Conservation (phyloP, 2,329 filamentous ascomycete species). For the Sclerotinia spermophila region DNA sequence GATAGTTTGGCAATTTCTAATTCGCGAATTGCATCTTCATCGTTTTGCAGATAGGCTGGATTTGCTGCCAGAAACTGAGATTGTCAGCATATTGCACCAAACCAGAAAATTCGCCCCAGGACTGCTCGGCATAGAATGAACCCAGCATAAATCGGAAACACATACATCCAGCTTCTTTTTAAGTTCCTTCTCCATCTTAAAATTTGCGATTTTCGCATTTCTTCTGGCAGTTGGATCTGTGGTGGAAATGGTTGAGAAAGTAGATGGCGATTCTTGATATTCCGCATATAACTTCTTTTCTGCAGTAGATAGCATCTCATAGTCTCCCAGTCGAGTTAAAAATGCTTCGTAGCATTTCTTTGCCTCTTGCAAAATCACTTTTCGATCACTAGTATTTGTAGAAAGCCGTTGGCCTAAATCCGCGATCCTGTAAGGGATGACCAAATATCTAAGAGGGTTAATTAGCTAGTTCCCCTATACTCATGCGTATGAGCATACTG, state of each 20-base stretch:
- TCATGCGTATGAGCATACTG: slow-evolving; percentile 49
- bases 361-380: slow-evolving; percentile 58
- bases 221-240: slow-evolving; percentile 65
- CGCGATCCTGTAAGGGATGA: slow-evolving; percentile 73
- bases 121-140: slow-evolving; percentile 19
- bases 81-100: slow-evolving; percentile 28
- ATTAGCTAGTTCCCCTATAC: not conserved
- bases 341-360: slow-evolving; percentile 74
- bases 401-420: slow-evolving; percentile 71
- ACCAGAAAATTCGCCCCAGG: too few species aligned
- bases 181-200: slow-evolving; percentile 79
- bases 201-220: slow-evolving; percentile 81
- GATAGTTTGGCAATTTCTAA: slow-evolving; percentile 73
- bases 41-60: slow-evolving; percentile 60
- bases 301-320: slow-evolving; percentile 63
- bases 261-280: slow-evolving; percentile 68
- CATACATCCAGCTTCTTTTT: slow-evolving; percentile 74
- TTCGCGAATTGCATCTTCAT: slow-evolving; percentile 79
- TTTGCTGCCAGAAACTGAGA: slow-evolving; percentile 56
- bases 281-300: slow-evolving; percentile 68
- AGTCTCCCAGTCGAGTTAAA: slow-evolving; percentile 71
- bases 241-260: slow-evolving; percentile 68
- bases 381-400: slow-evolving; percentile 51
- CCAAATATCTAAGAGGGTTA: slow-evolving; percentile 57
- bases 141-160: slow-evolving; percentile 33